Evolutionary conservation across 495 filamentous ascomycete genomes (phyloP).

Genomic region (Neurospora tetraspora): DNA sequence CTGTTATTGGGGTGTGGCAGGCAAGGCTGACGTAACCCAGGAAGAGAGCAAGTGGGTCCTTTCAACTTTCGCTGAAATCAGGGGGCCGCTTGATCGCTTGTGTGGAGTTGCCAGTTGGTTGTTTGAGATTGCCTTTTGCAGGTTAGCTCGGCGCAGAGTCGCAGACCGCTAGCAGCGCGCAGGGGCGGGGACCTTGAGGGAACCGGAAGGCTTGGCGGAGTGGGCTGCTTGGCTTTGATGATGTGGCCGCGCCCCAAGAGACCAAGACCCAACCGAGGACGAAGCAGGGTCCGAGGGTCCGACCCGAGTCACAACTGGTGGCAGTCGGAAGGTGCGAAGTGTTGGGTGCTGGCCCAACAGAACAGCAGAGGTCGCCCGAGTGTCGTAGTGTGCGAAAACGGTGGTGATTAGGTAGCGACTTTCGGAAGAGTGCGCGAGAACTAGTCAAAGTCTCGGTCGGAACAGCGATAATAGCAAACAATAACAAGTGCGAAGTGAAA

Average conservation of each 20-base stretch:
- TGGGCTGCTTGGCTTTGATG: conserved; percentile 7
- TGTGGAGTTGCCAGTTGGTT: background rate
- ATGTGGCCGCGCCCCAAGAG: conserved; percentile 18
- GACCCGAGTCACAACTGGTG: conserved; percentile 11
- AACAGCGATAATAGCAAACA: conserved; percentile 8
- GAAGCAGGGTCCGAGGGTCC: conserved; percentile 16
- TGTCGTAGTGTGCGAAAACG: background rate
- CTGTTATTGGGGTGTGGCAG: background rate
- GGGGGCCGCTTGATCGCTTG: background rate
- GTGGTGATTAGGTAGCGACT: conserved; percentile 7
- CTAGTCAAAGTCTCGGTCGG: conserved; percentile 27
- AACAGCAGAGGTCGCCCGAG: background rate
- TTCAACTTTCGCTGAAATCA: background rate
- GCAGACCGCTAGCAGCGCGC: background rate
- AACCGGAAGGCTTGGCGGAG: background rate
- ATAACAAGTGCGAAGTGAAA: conserved; percentile 15
- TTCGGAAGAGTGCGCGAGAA: conserved; percentile 21
- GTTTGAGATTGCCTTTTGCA: background rate
- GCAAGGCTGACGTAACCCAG: conserved; percentile 17
- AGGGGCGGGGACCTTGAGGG: background rate
- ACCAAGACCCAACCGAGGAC: conserved; percentile 10
- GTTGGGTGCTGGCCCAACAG: background rate
- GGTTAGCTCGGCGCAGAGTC: background rate
- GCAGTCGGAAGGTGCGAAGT: conserved; percentile 6
- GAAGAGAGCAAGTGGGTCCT: background rate